These are phyloP conservation scores for Megacollybia marginata DNA, from an alignment of 768 basidiomycete species.

Conservation along the genomic window DNA sequence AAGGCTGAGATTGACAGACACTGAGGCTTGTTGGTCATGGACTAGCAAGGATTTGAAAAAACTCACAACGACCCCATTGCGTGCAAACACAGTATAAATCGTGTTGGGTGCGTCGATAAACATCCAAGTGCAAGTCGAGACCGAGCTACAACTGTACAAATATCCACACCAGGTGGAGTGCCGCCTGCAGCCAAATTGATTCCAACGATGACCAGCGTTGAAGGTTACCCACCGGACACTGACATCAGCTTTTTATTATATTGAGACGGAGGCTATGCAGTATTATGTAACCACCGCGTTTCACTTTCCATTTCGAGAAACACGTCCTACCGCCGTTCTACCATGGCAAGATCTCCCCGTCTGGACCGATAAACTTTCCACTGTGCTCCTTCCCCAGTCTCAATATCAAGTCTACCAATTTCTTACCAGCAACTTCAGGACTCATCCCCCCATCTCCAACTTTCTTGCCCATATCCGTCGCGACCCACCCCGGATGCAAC, in stretches of 20 bases:
- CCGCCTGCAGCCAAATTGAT: not conserved
- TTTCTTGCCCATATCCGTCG: constrained; percentile 11
- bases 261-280: no score
- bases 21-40: not conserved
- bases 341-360: constrained; percentile 11
- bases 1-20: not conserved
- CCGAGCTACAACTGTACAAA: not conserved
- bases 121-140: not conserved
- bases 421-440: constrained; percentile 7
- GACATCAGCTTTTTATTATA: not conserved
- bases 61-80: not conserved
- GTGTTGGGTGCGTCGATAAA: not conserved
- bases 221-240: not conserved
- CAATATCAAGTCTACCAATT: constrained; percentile 6
- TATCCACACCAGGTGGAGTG: not conserved
- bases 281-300: no score
- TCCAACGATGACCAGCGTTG: not conserved
- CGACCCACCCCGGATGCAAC: constrained; percentile 12
- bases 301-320: no score
- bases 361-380: constrained; percentile 9
- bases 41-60: not conserved
- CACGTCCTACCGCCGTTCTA: no score
- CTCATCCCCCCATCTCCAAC: constrained; percentile 9
- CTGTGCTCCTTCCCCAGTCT: constrained; percentile 6
- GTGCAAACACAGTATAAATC: not conserved